A percentile compares a stretch with the other conserved stretches of the same genome.
Conservation (phyloP, 2,329 filamentous ascomycete genomes). For the Zopfia rhizophila region DNA sequence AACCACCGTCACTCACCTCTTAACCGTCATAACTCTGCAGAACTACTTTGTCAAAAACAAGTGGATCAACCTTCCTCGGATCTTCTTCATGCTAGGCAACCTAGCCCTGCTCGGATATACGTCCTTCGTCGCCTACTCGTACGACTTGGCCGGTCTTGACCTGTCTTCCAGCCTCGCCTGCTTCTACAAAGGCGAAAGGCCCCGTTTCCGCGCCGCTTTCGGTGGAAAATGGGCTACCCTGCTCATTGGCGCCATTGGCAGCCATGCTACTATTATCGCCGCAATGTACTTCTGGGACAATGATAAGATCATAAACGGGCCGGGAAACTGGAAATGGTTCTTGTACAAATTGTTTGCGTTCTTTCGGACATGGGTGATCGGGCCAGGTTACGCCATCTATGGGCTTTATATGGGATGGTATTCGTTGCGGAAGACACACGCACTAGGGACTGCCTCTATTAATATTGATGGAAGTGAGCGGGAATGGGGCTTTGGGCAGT, state of each 20-base stretch:
- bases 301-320: conserved; percentile 4
- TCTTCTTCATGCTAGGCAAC: conserved; percentile 45
- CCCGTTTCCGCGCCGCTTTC: conserved; percentile 33
- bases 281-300: conserved; percentile 42
- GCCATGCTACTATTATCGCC: conserved; percentile 39
- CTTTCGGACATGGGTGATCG: conserved; percentile 44
- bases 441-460: conserved; percentile 35
- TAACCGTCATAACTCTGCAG: conserved; percentile 38
- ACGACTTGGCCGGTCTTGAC: conserved; percentile 35
- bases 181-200: conserved; percentile 38
- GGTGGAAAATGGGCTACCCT: conserved; percentile 40
- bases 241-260: conserved; percentile 41
- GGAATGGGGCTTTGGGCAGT: conserved; percentile 45
- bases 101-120: conserved; percentile 42
- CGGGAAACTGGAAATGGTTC: conserved; percentile 19
- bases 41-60: conserved; percentile 45
- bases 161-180: conserved; percentile 35
- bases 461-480: conserved; percentile 34
- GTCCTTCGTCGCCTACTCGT: conserved; percentile 42
- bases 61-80: conserved; percentile 45
- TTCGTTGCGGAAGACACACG: conserved; percentile 35
- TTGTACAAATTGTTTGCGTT: conserved; percentile 32
- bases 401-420: conserved; percentile 38
- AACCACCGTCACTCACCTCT: conserved; percentile 42
- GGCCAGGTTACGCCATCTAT: conserved; percentile 41